Percentiles rank a stretch among this genome's conserved stretches.
Conservation (phyloP, 2,329 filamentous ascomycete genomes). For the Xylariaceae sp. region DNA sequence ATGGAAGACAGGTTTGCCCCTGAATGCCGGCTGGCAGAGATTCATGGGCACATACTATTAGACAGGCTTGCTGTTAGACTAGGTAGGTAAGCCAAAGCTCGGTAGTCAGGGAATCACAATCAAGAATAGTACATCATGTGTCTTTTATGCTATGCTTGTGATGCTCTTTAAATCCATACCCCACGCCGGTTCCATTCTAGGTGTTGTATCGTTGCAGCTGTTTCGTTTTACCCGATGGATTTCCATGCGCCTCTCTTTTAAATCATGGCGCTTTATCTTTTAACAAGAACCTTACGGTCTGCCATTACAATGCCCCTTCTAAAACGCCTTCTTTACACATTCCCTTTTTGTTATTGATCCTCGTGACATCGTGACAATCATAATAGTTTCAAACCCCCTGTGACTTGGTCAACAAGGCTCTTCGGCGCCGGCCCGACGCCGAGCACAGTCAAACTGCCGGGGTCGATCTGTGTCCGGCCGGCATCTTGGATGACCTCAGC, state of each 20-base stretch:
- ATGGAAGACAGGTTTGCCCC: no score
- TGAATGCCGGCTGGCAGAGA: no score
- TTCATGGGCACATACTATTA: no score
- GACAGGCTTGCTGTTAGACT: no score
- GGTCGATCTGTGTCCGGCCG: constrained; percentile 94
- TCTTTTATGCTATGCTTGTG: no score
- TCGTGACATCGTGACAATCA: constrained; percentile 9
- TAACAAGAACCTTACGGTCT: background rate
- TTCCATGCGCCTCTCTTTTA: background rate
- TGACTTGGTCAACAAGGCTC: constrained; percentile 77
- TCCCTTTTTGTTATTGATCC: background rate
- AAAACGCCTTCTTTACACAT: background rate
- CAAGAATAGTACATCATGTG: no score
- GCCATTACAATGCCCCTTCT: background rate
- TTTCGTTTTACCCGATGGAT: background rate
- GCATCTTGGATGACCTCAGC: constrained; percentile 91
- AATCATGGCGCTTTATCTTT: background rate
- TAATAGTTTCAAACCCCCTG: constrained; percentile 33
- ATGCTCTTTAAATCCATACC: no score
- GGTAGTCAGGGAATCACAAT: no score
- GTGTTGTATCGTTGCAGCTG: no score
- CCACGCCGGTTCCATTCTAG: no score
- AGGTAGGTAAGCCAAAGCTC: no score
- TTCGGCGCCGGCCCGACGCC: constrained; percentile 79
- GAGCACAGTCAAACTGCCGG: constrained; percentile 86